Evolutionary conservation across 2,329 filamentous ascomycete genomes (phyloP).

Genomic region (Fusarium brevicatenulatum): DNA sequence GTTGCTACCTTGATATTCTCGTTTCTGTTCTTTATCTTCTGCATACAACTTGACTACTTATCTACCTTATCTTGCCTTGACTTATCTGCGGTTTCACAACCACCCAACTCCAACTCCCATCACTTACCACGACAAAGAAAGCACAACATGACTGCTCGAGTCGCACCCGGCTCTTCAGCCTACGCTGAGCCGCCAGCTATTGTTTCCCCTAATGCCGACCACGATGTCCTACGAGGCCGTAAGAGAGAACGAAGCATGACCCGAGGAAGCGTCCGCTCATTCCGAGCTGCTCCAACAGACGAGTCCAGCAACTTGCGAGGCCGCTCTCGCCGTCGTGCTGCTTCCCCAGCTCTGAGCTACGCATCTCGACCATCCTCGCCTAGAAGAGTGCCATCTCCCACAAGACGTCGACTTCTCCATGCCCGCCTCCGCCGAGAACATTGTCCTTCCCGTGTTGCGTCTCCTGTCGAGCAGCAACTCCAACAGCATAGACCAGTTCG

Average conservation of each 20-base stretch:
- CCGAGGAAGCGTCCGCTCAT: slow-evolving; percentile 46
- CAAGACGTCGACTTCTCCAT: slow-evolving; percentile 54
- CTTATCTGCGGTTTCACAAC: slow-evolving; percentile 10
- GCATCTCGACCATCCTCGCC: slow-evolving; percentile 50
- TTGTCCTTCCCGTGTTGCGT: slow-evolving; percentile 53
- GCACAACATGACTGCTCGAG: slow-evolving; percentile 41
- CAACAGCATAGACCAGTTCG: slow-evolving; percentile 44
- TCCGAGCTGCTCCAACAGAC: slow-evolving; percentile 48
- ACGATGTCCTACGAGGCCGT: slow-evolving; percentile 50
- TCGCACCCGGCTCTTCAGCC: slow-evolving; percentile 34
- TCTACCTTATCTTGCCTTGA: slow-evolving; percentile 5
- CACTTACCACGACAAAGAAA: slow-evolving; percentile 7
- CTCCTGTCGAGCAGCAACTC: slow-evolving; percentile 47
- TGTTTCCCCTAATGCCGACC: slow-evolving; percentile 39
- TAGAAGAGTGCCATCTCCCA: slow-evolving; percentile 51
- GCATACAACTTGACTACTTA: neutral
- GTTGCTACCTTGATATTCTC: neutral
- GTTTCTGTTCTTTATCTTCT: neutral
- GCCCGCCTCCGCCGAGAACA: slow-evolving; percentile 57
- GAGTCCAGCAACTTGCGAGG: slow-evolving; percentile 57
- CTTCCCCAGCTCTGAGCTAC: slow-evolving; percentile 48
- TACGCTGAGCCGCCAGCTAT: slow-evolving; percentile 40
- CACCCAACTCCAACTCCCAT: neutral
- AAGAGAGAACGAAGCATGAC: slow-evolving; percentile 54
- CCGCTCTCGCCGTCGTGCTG: slow-evolving; percentile 53